A percentile compares a stretch with the other conserved stretches of the same genome.
These are phyloP conservation scores for Colletotrichum coccodes DNA, from an alignment of 2,329 filamentous ascomycete species.

Conservation along the genomic window DNA sequence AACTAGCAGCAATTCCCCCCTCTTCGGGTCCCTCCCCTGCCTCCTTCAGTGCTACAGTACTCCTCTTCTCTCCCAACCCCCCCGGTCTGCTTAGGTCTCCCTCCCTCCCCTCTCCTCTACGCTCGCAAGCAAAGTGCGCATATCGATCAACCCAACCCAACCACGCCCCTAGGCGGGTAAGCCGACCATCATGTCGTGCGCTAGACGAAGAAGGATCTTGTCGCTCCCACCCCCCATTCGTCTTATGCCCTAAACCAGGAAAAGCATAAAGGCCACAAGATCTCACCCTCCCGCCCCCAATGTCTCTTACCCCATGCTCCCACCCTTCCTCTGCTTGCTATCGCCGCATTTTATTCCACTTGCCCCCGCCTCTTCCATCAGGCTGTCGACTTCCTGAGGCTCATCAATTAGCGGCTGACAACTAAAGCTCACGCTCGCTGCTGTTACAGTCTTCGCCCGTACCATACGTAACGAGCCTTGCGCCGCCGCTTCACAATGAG, in stretches of 20 bases:
- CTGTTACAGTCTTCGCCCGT: background rate
- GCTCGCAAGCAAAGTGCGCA: background rate
- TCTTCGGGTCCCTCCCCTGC: background rate
- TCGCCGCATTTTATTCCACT: background rate
- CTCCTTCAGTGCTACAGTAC: background rate
- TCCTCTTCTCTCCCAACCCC: background rate
- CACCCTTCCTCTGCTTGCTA: background rate
- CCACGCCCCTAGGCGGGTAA: conserved; percentile 2
- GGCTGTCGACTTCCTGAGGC: background rate
- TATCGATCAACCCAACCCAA: background rate
- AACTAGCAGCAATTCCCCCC: background rate
- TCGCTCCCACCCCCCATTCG: background rate
- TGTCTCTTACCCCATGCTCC: background rate
- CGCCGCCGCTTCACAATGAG: conserved; percentile 37
- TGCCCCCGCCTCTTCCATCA: background rate
- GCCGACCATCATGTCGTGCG: conserved; percentile 6
- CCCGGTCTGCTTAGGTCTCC: too few species aligned
- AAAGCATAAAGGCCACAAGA: conserved; percentile 21
- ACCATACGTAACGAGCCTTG: background rate
- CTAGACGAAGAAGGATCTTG: conserved; percentile 2
- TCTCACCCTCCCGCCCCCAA: conserved; percentile 4
- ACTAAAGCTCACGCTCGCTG: background rate
- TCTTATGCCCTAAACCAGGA: conserved; percentile 17
- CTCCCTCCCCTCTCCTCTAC: background rate
- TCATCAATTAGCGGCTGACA: background rate